These are phyloP conservation scores for Talaromyces verruculosus DNA, from an alignment of 2,329 filamentous ascomycete genomes.

Conservation along the genomic window DNA sequence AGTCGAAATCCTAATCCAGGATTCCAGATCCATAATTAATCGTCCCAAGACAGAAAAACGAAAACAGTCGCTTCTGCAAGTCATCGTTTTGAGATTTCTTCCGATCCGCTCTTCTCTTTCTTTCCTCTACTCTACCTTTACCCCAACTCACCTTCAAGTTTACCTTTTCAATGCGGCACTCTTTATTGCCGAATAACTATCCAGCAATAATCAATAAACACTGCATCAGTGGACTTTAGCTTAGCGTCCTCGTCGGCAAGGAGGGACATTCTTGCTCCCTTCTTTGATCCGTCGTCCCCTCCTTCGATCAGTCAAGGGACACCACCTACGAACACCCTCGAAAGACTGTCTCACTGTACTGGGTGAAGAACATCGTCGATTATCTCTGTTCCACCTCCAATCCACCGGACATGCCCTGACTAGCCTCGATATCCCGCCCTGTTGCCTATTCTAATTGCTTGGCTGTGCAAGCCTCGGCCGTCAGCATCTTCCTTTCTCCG, in stretches of 20 bases:
- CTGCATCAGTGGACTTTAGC: background rate
- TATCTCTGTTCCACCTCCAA: background rate
- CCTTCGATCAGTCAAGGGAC: slow-evolving; percentile 4
- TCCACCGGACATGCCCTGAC: slow-evolving; percentile 19
- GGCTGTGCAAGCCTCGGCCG: slow-evolving; percentile 18
- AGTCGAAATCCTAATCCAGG: background rate
- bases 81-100: background rate
- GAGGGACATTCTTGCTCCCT: slow-evolving; percentile 16
- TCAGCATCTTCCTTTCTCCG: slow-evolving; percentile 23
- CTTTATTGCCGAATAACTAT: background rate
- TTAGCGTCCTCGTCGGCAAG: slow-evolving; percentile 14
- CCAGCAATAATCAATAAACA: background rate
- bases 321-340: background rate
- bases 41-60: slow-evolving; percentile 22
- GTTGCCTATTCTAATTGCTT: slow-evolving; percentile 30
- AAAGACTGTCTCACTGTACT: background rate
- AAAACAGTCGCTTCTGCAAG: slow-evolving; percentile 15
- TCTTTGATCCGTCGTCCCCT: slow-evolving; percentile 6
- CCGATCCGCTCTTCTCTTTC: slow-evolving; percentile 9
- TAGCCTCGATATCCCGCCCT: slow-evolving; percentile 17
- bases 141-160: background rate
- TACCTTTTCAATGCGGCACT: background rate
- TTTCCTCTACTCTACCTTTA: background rate
- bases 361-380: background rate
- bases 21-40: slow-evolving; percentile 1